Conservation (phyloP, 306 rosid genomes). For the Adenanthera pavonina region DNA sequence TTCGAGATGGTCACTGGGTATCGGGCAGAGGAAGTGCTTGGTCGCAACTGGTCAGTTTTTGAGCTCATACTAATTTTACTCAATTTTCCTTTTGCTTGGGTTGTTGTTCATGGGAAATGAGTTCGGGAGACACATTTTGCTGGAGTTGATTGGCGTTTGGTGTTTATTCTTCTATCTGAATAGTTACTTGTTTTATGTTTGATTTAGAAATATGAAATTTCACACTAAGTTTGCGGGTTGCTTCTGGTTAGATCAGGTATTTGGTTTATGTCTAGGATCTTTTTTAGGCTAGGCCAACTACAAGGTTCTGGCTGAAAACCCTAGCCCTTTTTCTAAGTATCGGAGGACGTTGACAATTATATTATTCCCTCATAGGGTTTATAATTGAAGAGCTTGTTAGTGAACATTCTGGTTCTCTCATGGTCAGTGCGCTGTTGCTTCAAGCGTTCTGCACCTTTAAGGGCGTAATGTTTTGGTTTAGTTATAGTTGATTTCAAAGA, state of each 20-base stretch:
- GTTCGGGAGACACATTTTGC: background rate
- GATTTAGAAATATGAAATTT: background rate
- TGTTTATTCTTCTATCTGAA: background rate
- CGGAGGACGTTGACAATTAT: background rate
- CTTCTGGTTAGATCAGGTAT: background rate
- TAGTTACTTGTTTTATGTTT: background rate
- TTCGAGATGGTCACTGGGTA: conserved; percentile 93
- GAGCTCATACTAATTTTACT: background rate
- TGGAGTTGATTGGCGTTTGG: background rate
- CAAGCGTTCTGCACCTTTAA: background rate
- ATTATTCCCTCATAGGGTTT: background rate
- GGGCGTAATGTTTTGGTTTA: background rate
- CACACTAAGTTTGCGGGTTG: too few species aligned
- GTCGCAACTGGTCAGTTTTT: conserved; percentile 89
- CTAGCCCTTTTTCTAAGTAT: background rate
- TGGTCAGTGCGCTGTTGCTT: background rate
- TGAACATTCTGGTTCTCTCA: background rate
- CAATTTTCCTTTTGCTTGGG: background rate
- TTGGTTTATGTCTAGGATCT: conserved; percentile 35
- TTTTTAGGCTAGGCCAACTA: too few species aligned
- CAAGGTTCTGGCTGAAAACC: background rate
- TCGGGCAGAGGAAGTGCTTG: conserved; percentile 97
- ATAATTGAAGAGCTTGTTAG: background rate
- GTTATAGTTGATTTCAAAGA: background rate
- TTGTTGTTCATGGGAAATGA: background rate